Percentiles rank a stretch among this genome's conserved stretches.
Conservation (phyloP, 441 rosid genomes). For the Mallotus repandus region DNA sequence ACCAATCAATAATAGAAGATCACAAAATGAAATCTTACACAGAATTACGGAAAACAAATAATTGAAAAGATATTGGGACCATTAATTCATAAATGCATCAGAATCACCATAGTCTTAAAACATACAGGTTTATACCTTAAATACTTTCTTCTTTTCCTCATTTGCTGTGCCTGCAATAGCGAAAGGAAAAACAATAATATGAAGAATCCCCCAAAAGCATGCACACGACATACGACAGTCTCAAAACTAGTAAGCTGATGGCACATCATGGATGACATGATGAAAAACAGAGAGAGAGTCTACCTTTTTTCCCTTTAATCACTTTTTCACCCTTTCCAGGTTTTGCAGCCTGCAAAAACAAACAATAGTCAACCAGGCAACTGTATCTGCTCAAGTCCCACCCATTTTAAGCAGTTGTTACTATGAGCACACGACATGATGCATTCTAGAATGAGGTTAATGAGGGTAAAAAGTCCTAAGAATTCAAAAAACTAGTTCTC, state of each 20-base stretch:
- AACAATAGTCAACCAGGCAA: constrained; percentile 14
- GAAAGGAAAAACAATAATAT: background rate
- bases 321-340: constrained; percentile 40
- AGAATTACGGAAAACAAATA: background rate
- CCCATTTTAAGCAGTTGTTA: background rate
- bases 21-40: background rate
- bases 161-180: constrained; percentile 36
- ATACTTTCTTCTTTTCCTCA: constrained; percentile 30
- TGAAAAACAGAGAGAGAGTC: constrained; percentile 19
- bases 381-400: constrained; percentile 2
- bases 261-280: background rate
- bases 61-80: background rate
- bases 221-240: background rate
- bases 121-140: constrained; percentile 35
- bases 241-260: background rate
- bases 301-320: constrained; percentile 26
- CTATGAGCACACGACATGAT: background rate
- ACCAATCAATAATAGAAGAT: background rate
- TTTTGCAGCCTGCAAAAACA: constrained; percentile 38
- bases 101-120: constrained; percentile 8
- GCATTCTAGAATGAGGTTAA: constrained; percentile 1
- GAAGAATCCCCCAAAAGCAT: background rate
- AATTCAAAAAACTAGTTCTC: constrained; percentile 23
- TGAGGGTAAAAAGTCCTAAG: background rate
- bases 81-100: constrained; percentile 11